phyloP scores from a whole-genome alignment of 2,329 filamentous ascomycete species.

The Coniochaeta prunicola region DNA sequence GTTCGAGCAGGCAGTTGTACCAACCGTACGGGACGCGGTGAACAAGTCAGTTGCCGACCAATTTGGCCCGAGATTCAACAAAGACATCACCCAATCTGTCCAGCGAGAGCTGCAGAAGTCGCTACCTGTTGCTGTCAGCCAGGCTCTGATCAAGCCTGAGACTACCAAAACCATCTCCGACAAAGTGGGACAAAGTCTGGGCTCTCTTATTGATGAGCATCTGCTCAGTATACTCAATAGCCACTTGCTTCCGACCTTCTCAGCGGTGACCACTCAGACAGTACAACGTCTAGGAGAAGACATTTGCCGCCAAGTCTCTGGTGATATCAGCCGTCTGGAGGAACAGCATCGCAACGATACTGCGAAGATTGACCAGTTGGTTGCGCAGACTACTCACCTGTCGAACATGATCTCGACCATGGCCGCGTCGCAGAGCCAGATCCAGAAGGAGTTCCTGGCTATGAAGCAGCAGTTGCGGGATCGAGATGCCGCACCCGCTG shows the following conservation, averaged over 20 bases:
- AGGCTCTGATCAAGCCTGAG: conserved; percentile 66
- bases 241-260: conserved; percentile 52
- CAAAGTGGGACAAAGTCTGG: conserved; percentile 59
- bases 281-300: conserved; percentile 62
- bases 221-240: conserved; percentile 54
- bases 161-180: conserved; percentile 68
- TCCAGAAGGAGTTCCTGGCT: conserved; percentile 51
- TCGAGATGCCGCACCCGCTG: conserved; percentile 10
- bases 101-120: conserved; percentile 66
- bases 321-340: conserved; percentile 42
- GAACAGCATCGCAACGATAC: conserved; percentile 44
- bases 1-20: conserved; percentile 69
- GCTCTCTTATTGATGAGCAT: conserved; percentile 62
- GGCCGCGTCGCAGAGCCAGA: conserved; percentile 59
- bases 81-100: conserved; percentile 33
- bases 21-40: conserved; percentile 62
- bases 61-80: conserved; percentile 60
- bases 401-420: conserved; percentile 64
- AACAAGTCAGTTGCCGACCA: conserved; percentile 64
- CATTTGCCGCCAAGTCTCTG: conserved; percentile 54
- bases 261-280: conserved; percentile 55
- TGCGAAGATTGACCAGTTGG: conserved; percentile 67
- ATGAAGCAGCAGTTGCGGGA: conserved; percentile 32
- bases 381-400: conserved; percentile 57
- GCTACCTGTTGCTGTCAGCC: conserved; percentile 60